Base-by-base conservation (phyloP, 2,329 filamentous ascomycete genomes). In the Stachybotrys echinatus region DNA sequence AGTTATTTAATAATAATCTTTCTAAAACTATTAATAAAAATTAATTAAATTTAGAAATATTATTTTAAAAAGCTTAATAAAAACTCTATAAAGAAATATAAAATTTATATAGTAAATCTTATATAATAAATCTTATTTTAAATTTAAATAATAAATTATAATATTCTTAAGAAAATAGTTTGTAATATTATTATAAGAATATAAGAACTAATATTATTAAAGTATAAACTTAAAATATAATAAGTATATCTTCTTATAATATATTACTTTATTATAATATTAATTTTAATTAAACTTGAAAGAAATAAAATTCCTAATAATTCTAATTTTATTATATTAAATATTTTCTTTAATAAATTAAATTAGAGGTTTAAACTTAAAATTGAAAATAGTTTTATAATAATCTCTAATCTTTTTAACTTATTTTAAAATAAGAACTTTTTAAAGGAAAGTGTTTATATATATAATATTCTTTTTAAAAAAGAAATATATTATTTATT, bases 41-140 rank as follows among this genome's bases (percentile, higher is more conserved):
- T 45, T 27, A 45, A 10, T 23, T 10, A 45, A 31, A 27, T 45
- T 27, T 23, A n/a, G 21, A 45, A 45, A 45, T 45, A 45, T 23
- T 31, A 27, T 31, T 12, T 19, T 45, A 45, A 23, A 23, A 45
- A 31, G 43, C 18, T 45, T 27, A 10, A 45, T 23, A 21, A 23
- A 31, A 19, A 45, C 8, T 45, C 21, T 45, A 27, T 40, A 40
- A 8, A 7, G 7, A 40, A 14, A 7, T 43, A 22, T 43, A 43
- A 45, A n/a, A 10, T n/a, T 31, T n/a, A n/a, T n/a, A n/a, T n/a
- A n/a, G n/a, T n/a, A n/a, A n/a, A n/a, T n/a, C n/a, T n/a, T 45
- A 45, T 31, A 10, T 12, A n/a, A 23, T 45, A 45, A 31, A 12
- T 18, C n/a, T 31, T 45, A 23, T 45, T 27, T 23, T 45, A 45